Base-by-base conservation (phyloP, 148 eudicot genomes). In the Euryodendron excelsum region DNA sequence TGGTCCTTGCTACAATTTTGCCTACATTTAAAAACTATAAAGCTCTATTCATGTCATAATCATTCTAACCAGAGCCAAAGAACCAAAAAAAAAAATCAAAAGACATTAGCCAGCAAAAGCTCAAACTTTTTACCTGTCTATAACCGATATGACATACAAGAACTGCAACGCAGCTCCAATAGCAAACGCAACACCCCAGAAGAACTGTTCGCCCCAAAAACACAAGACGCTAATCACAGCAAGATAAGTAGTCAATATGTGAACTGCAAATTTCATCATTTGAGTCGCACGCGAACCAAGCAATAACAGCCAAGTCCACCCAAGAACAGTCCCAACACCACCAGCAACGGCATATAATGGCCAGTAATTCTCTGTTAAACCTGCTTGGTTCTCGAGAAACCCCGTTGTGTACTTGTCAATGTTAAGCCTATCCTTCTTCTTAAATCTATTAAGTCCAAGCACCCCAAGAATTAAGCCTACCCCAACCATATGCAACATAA, bases 271-370 rank as follows among this genome's bases (percentile, higher is more conserved):
- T 80, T 91, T 96, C 98, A 96, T 91, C 91, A 96, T 91, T 78
- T 89, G 91, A 77, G 73, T 89, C 37, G 92, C 94, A 67, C 90
- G 93, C 13, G 90, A 91, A 65, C 97, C 98, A 48, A 96, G 93
- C 83, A 96, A 78, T 65, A 89, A 67, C 82, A 96, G 77, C 99
- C 99, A 96, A 77, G 86, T 82, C 88, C 97, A 89, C 71, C 97
- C 99, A 64, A 96, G 89, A 85, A 88, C 80, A 34, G 93, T 86
- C 70, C 97, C 97, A 69, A 81, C 86, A 36, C 92, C 96, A 82
- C 93, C 97, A 86, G 98, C 99, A 80, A 89, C 87, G n/a, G 92
- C 97, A 71, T 96, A 96, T 59, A 93, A 82, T 5, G 97, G 98
- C 99, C 99, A 96, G 77, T 88, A 96, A 80, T 91, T 85, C 84